phyloP scores from a whole-genome alignment of 2,329 filamentous ascomycete genomes.

The Alternaria hordeiaustralica region DNA sequence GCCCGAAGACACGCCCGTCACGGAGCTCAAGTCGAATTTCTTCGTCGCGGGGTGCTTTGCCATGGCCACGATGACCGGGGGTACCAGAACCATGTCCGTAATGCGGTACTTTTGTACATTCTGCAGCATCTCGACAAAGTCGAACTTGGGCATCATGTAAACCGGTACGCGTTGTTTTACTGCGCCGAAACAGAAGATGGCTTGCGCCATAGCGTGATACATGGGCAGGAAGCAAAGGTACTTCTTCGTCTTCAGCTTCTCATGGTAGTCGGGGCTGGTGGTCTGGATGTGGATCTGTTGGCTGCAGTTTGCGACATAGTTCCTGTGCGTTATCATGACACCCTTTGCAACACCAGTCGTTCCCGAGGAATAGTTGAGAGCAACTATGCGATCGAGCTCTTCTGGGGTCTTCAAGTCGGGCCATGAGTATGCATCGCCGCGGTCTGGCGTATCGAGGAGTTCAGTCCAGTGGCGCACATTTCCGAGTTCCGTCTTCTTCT shows the following conservation, averaged over 20 bases:
- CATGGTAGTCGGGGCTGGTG: conserved; percentile 58
- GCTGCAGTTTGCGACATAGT: conserved; percentile 74
- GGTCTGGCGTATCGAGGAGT: conserved; percentile 56
- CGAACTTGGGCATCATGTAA: conserved; percentile 81
- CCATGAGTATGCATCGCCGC: conserved; percentile 69
- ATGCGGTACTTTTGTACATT: conserved; percentile 73
- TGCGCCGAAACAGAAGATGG: conserved; percentile 68
- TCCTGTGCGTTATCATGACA: conserved; percentile 79
- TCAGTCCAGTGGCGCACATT: conserved; percentile 67
- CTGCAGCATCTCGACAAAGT: conserved; percentile 74
- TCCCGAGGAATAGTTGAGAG: conserved; percentile 79
- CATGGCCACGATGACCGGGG: conserved; percentile 75
- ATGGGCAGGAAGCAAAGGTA: conserved; percentile 73
- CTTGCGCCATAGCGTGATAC: conserved; percentile 65
- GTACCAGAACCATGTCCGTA: conserved; percentile 70
- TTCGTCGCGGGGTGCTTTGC: conserved; percentile 72
- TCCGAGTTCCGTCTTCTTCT: conserved; percentile 47
- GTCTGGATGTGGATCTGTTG: conserved; percentile 62
- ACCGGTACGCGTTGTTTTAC: conserved; percentile 66
- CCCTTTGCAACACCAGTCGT: conserved; percentile 86
- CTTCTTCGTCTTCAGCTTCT: conserved; percentile 51
- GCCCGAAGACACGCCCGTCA: conserved; percentile 67
- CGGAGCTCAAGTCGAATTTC: conserved; percentile 71
- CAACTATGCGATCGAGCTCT: conserved; percentile 62
- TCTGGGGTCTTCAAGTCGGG: conserved; percentile 59